phyloP scores from a whole-genome alignment of 441 rosid species.

The Codiaeum variegatum region DNA sequence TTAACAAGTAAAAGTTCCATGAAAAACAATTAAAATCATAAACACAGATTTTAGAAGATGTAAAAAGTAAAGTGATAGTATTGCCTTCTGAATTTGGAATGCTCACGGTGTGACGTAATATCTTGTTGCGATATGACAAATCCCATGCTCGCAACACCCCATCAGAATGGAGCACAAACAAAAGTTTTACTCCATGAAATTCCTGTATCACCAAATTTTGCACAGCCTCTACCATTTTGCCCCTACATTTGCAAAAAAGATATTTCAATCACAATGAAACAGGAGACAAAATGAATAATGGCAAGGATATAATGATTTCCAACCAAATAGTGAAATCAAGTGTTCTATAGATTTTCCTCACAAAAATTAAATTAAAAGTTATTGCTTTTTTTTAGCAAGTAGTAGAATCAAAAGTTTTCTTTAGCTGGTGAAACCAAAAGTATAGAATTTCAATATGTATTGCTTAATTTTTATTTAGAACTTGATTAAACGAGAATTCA shows the following conservation, averaged over 20 bases:
- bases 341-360: neutral
- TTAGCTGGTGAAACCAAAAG: neutral
- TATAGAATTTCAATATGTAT: neutral
- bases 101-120: conserved; percentile 54
- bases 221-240: conserved; percentile 56
- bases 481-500: neutral
- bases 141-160: conserved; percentile 80
- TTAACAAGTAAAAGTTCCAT: neutral
- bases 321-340: neutral
- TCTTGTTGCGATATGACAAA: conserved; percentile 41
- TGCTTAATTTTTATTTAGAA: neutral
- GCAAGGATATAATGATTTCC: conserved; percentile 1
- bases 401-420: neutral
- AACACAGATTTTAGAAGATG: conserved; percentile 7
- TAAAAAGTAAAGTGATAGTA: conserved; percentile 16
- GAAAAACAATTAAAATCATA: neutral
- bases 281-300: conserved; percentile 4
- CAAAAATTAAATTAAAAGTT: neutral
- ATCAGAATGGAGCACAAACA: conserved; percentile 71
- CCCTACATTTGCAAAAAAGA: conserved; percentile 42
- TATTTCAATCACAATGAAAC: conserved; percentile 1
- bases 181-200: conserved; percentile 40
- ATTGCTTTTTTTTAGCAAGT: neutral
- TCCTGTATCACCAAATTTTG: conserved; percentile 61
- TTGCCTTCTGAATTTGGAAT: conserved; percentile 62